These are phyloP conservation scores for Acanthochlamys bracteata DNA, from an alignment of 106 monocot species.

Conservation along the genomic window DNA sequence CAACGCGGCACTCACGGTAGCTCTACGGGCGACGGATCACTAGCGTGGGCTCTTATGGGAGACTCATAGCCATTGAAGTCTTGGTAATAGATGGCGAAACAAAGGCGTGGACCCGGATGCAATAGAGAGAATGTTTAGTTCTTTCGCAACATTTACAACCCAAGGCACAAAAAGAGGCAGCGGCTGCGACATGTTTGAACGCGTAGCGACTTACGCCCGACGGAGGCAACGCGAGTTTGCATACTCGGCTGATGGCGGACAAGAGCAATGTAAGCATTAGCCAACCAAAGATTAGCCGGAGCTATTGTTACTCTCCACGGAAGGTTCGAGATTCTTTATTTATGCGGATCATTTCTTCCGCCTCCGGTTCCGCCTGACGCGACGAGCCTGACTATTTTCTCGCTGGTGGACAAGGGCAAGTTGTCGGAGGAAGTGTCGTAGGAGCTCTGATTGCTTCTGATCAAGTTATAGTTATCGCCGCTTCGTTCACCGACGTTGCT, in stretches of 20 bases:
- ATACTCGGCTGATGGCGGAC: background rate
- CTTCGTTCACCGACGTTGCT: too few relatives aligned
- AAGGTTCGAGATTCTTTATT: background rate
- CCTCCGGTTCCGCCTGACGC: background rate
- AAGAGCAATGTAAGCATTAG: background rate
- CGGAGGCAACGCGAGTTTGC: background rate
- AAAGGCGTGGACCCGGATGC: conserved; percentile 26
- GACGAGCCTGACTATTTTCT: background rate
- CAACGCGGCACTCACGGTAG: conserved; percentile 11
- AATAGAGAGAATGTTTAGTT: conserved; percentile 11
- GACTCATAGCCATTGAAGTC: conserved; percentile 23
- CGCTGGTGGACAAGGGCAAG: background rate
- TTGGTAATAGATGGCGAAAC: conserved; percentile 27
- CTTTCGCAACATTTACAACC: conserved; percentile 13
- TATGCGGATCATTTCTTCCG: background rate
- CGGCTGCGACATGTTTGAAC: background rate
- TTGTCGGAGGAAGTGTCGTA: too few relatives aligned
- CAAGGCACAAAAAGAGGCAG: conserved; percentile 11
- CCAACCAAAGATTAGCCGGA: background rate
- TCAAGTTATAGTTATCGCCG: too few relatives aligned
- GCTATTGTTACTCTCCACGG: background rate
- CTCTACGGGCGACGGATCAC: conserved; percentile 6
- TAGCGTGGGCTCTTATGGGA: conserved; percentile 1
- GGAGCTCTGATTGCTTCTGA: too few relatives aligned
- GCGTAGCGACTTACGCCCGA: background rate